Base-by-base conservation (phyloP, 306 rosid species). In the Hippophae gyantsensis region DNA sequence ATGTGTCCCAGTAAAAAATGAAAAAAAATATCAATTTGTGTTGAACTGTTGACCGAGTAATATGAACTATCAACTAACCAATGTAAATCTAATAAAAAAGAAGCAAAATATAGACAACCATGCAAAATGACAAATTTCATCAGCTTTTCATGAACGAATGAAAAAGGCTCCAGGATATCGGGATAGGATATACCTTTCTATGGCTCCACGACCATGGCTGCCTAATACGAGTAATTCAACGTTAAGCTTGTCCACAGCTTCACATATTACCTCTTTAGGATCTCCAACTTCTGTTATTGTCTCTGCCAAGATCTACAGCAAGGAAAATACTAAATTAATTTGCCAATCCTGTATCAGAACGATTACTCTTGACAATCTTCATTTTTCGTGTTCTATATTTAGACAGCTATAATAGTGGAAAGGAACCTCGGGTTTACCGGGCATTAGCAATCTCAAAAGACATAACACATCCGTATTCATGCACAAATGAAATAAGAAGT, bases 211-310 rank as follows among this genome's bases (percentile, higher is more conserved):
- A 42, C 84, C 41, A 66, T 65, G 81, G 74, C 73, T 72, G 67
- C 80, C 84, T 46, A 79, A 54, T 13, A 79, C 68, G 48, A 79
- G 77, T 49, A 78, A 64, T 55, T 74, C 51, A 55, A 74, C 47
- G 8, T 74, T 38, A 2, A 55, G 68, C 45, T 70, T 74, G 13
- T 67, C 69, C 11, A 71, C 83, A 52, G 77, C 74, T 67, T 67
- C 74, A 63, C 72, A 67, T 55, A 78, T 74, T 52, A n/a, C 54
- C 10, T 46, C 71, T 48, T 63, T 74, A 13, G 79, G 77, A 64
- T 70, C 59, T 23, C 83, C 79, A 43, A 18, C 8, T 66, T 70
- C 79, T n/a, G 71, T 71, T 7, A 57, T 8, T 25, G 69, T 56
- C 54, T 64, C 66, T 70, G 79, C 72, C 41, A 27, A 64, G 56